Evolutionary conservation across 2,329 filamentous ascomycete species (phyloP), one percentile per base, ranked within the genome.

Genomic region (Aspergillus felis): DNA sequence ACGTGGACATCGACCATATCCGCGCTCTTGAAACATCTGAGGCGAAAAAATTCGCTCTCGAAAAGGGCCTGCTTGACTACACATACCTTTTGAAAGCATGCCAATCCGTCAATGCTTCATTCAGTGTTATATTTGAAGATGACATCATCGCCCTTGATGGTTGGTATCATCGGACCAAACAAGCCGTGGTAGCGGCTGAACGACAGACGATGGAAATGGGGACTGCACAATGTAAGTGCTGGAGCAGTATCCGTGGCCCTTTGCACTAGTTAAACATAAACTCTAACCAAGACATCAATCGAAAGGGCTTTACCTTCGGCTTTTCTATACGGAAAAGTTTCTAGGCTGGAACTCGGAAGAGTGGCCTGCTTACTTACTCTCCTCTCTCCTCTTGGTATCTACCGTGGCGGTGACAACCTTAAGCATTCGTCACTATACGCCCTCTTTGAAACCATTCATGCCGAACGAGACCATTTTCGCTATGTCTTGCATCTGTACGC

Each of bases 311-410:
- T 79, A 80, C 61, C 64, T 80, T 44, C 75, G 77, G 5, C 67
- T 80, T 8, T 80, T 80, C 66, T 79, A 77, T 60, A 79, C 77
- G 0, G 77, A 80, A 58, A 71, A 76, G 54, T 78, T 77, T 54
- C 68, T 78, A 7, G 77, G 77, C 35, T 80, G 77, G 78, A 79
- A 79, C 54, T 65, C 64, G 4, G 74, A 79, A 54, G 59, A 74
- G 27, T 78, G 76, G 76, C 61, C 49, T 3, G 61, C 58, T 1
- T 78, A 79, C 56, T 55, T 77, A 1, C 58, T 64, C 32, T 72
- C 72, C 57, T 77, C 74, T 1, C 27, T 74, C 4, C 24, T 67
- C 27, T 51, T 53, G 3, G 55, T 61, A 58, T 64, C 10, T 22
- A 14, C 27, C 3, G 14, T 55, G 17, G 29, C 51, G 4, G 12